phyloP scores from a whole-genome alignment of 1,284 basidiomycete genomes.

The Ganoderma sinense region DNA sequence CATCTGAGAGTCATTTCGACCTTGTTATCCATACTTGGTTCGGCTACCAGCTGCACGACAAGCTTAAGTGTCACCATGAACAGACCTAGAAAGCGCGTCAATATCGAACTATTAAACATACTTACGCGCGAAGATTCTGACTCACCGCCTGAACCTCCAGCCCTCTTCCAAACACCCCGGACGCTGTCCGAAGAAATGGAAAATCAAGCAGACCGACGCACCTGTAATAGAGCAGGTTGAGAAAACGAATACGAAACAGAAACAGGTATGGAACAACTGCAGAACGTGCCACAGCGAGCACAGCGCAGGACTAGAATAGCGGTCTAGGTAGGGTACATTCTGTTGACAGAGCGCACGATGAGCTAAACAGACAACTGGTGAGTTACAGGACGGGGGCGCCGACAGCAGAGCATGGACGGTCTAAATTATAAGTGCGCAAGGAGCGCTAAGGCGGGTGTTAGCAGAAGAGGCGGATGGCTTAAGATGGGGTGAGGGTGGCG shows the following conservation, averaged over 20 bases:
- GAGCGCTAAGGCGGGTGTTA: background rate
- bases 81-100: background rate
- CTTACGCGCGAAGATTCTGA: background rate
- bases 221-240: background rate
- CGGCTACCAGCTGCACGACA: background rate
- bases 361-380: constrained; percentile 28
- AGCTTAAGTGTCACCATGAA: background rate
- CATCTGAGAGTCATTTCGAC: too few relatives aligned
- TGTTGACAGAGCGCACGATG: constrained; percentile 13
- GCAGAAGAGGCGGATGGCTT: background rate
- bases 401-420: constrained; percentile 31
- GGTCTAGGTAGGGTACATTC: constrained; percentile 30
- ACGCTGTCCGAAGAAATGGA: too few relatives aligned
- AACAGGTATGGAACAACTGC: constrained; percentile 5
- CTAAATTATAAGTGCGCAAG: constrained; percentile 24
- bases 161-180: background rate
- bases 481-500: constrained; percentile 1
- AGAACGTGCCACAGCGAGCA: constrained; percentile 1
- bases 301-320: constrained; percentile 20
- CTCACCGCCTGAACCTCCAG: background rate
- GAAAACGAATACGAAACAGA: background rate
- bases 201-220: background rate
- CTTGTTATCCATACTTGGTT: too few relatives aligned
- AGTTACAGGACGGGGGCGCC: constrained; percentile 24
- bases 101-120: background rate